Conservation (phyloP, 768 basidiomycete genomes). For the Leccinum uliginosum region DNA sequence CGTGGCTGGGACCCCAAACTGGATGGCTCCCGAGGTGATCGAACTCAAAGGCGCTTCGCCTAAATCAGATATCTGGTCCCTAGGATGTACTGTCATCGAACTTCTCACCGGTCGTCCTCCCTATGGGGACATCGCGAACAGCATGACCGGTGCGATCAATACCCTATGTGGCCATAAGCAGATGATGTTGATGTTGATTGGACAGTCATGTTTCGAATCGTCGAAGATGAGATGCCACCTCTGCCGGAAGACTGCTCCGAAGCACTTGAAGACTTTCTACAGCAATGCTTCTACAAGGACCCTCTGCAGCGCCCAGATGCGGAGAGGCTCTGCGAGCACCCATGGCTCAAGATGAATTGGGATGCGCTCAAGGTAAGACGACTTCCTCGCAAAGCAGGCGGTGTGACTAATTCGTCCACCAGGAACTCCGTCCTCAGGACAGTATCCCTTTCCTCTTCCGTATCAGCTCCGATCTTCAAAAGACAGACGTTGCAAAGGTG, state of each 20-base stretch:
- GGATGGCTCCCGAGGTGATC: constrained; percentile 99
- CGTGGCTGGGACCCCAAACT: constrained; percentile 93
- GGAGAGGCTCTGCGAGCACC: constrained; percentile 80
- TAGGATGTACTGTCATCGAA: constrained; percentile 94
- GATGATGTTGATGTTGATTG: constrained; percentile 3
- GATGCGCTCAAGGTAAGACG: constrained; percentile 65
- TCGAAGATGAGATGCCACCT: constrained; percentile 88
- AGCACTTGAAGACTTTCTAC: constrained; percentile 75
- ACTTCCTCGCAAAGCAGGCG: background rate
- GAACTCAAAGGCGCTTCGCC: constrained; percentile 90
- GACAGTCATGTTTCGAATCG: constrained; percentile 94
- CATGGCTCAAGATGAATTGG: constrained; percentile 84
- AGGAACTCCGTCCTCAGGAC: constrained; percentile 88
- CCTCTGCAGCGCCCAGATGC: constrained; percentile 81
- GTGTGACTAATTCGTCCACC: constrained; percentile 1
- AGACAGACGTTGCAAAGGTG: constrained; percentile 59
- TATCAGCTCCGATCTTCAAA: constrained; percentile 81
- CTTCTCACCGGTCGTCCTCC: constrained; percentile 90
- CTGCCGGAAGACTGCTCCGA: constrained; percentile 76
- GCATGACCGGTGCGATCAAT: constrained; percentile 73
- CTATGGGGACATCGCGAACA: constrained; percentile 83
- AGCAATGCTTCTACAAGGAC: constrained; percentile 88
- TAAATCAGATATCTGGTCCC: constrained; percentile 93
- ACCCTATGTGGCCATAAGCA: background rate
- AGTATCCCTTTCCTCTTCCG: constrained; percentile 93